phyloP scores from a whole-genome alignment of 192 early-diverging fungal genomes.

The Entomortierella lignicola region DNA sequence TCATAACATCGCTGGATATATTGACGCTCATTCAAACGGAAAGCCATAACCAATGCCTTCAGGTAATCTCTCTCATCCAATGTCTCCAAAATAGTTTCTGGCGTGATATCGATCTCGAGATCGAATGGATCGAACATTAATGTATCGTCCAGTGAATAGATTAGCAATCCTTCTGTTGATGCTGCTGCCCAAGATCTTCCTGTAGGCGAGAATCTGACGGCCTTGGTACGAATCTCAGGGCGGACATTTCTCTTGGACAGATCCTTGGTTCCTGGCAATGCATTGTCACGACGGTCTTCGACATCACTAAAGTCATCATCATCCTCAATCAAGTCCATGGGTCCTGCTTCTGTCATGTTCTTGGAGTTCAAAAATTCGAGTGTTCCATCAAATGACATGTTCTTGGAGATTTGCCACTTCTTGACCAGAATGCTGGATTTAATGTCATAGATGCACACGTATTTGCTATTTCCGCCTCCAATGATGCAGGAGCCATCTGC shows the following conservation, averaged over 20 bases:
- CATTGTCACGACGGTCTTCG: conserved; percentile 83
- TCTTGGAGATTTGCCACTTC: conserved; percentile 92
- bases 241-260: conserved; percentile 79
- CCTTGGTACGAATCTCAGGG: conserved; percentile 86
- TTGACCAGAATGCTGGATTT: conserved; percentile 78
- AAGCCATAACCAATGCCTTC: conserved; percentile 90
- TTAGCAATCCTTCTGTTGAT: conserved; percentile 93
- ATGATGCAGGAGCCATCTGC: conserved; percentile 93
- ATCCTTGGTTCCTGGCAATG: conserved; percentile 93
- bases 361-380: conserved; percentile 89
- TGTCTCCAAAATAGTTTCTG: conserved; percentile 83
- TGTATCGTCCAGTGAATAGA: conserved; percentile 95
- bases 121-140: conserved; percentile 98
- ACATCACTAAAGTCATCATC: conserved; percentile 86
- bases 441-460: conserved; percentile 95
- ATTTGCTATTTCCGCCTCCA: conserved; percentile 95
- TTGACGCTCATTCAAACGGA: conserved; percentile 89
- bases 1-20: conserved; percentile 86
- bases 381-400: conserved; percentile 94
- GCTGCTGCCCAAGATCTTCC: conserved; percentile 96
- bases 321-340: conserved; percentile 84
- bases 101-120: conserved; percentile 96
- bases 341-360: conserved; percentile 95
- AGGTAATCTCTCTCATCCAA: conserved; percentile 84
- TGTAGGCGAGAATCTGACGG: conserved; percentile 93